A percentile compares a stretch with the other conserved stretches of the same genome.
These are phyloP conservation scores for Metschnikowia colocasiae DNA, from an alignment of 805 yeast genomes.

Conservation along the genomic window DNA sequence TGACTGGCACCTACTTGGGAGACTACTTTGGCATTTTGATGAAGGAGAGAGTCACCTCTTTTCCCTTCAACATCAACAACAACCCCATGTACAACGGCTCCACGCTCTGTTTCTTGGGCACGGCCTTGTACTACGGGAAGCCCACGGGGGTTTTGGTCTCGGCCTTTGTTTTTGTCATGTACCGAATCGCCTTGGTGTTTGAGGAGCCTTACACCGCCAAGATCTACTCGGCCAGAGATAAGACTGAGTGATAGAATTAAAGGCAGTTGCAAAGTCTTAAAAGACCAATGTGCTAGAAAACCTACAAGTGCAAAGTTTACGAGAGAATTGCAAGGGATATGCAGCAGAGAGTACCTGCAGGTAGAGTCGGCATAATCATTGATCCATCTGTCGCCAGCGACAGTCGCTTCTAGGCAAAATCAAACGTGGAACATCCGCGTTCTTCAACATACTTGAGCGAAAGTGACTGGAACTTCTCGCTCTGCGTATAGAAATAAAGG, in stretches of 20 bases:
- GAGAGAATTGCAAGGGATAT: no score
- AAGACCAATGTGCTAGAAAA: no score
- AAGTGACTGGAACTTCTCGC: conserved; percentile 76
- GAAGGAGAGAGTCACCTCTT: conserved; percentile 82
- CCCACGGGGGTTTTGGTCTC: conserved; percentile 83
- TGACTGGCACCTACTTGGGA: conserved; percentile 95
- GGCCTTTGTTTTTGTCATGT: conserved; percentile 73
- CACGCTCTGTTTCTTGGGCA: conserved; percentile 82
- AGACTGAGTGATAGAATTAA: not conserved
- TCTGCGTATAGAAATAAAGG: conserved; percentile 73
- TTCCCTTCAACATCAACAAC: conserved; percentile 87
- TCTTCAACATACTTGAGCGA: conserved; percentile 56
- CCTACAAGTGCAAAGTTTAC: no score
- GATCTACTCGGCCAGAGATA: conserved; percentile 75
- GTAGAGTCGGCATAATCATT: no score
- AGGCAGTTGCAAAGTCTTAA: no score
- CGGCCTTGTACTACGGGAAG: conserved; percentile 82
- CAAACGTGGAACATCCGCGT: conserved; percentile 35
- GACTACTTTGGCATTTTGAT: conserved; percentile 96
- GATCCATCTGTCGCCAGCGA: conserved; percentile 4
- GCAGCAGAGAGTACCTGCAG: no score
- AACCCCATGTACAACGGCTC: conserved; percentile 98
- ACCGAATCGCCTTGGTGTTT: conserved; percentile 74
- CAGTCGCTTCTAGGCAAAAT: conserved; percentile 18
- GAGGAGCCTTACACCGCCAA: conserved; percentile 96